Evolutionary conservation across 2,329 filamentous ascomycete genomes (phyloP), one percentile per base, ranked within the genome.

Genomic region (Xylariaceae sp.): DNA sequence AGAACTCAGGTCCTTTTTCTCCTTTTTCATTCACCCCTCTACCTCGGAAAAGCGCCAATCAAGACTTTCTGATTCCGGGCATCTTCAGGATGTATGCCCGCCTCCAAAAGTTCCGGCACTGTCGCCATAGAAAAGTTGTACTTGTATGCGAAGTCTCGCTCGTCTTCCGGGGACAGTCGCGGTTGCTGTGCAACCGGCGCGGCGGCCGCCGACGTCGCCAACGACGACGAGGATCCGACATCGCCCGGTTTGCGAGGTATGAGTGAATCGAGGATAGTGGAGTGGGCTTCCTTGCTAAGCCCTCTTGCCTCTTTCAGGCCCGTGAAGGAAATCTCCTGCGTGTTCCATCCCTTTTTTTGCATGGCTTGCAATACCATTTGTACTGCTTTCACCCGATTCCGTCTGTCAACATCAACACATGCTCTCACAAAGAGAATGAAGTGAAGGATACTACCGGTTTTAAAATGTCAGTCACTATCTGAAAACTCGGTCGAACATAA

Each of bases 401-500:
- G 52, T 34, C 65, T 62, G 44, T 67, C 65, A n/a, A 64, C 57
- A 17, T 71, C 69, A 8, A 69, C 50, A 51, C 69, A 71, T 56
- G 68, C 67, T 30, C 69, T 67, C 11, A 71, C 56, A 53, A 68
- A 72, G 34, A 72, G 64, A 51, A 64, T 53, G 35, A 69, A 65
- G 41, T 66, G 68, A 2, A 68, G 51, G 6, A 66, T 5, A 2
- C 68, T 70, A 18, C 2, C 23, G 5, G 2, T 11, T 53, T 17
- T 23, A n/a, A 6, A 45, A 23, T n/a, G 10, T 63, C 6, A 13
- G 55, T 56, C 23, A 61, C 13, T 6, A 23, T 11, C 10, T 4
- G 7, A 23, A 10, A 62, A 9, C 45, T 11, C 51, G 41, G n/a
- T 30, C 23, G 23, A 30, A 30, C 23, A 30, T 30, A 30, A 4